Evolutionary conservation across 176 grass and related monocot species (phyloP), one percentile per base, ranked within the genome.

Genomic region (Miscanthus lutarioriparius): DNA sequence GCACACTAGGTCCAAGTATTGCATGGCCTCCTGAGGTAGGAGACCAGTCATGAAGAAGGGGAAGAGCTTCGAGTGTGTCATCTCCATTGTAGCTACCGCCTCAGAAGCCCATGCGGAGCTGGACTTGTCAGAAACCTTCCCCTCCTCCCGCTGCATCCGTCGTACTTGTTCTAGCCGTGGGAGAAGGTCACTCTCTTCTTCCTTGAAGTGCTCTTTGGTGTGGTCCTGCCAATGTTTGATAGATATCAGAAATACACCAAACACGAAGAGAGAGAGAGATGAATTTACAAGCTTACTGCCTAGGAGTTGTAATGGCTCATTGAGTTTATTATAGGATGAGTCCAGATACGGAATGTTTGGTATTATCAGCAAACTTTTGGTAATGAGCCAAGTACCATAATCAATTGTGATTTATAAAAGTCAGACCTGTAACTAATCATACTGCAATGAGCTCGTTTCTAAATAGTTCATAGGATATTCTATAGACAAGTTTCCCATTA

Each of bases 1-100:
- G 89, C 93, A 94, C 43, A 94, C 62, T 15, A 99, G 70, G 62
- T 92, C 96, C 3, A 99, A 64, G 49, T 99, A 99, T 36, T 89
- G 88, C 90, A 99, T 69, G 8, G 96, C 93, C 90, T 99, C 96
- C 38, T 96, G 87, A 0, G 96, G 96, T 56, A 94, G 79, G 45
- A 99, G 93, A 14, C 96, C 93, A 4, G 96, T 92, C 88, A 99
- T 94, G 89, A 99, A 95, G 82, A 96, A 94, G 10, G 96, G 84
- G 59, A 99, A 96, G 78, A 96, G 93, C 48, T 80, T 89, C 4
- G 93, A 99, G 83, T 99, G 96, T 17, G 90, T 99, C 66, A 86
- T 83, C 81, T 96, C 96, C 82, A 93, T 99, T 13, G 76, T 76
- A 70, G 36, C 67, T 68, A 96, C 66, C 0, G 88, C 73, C 62